Percentiles rank a stretch among this genome's conserved stretches.
Evolutionary conservation across 805 yeast species (phyloP).

Genomic region (Candida vaughaniae): DNA sequence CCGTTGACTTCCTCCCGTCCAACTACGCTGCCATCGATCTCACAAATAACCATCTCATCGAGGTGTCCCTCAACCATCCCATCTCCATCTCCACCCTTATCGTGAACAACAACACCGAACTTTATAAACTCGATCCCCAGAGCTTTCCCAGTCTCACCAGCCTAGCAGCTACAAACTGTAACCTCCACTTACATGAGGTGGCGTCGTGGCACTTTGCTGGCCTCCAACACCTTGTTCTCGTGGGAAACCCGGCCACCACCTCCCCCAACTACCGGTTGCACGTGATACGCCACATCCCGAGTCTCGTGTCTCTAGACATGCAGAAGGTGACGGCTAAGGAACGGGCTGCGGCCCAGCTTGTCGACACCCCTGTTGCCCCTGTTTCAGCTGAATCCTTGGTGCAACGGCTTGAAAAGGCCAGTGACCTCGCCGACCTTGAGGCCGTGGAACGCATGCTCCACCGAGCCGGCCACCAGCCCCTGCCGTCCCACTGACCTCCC

Average conservation of each 20-base stretch:
- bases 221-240: slow-evolving; percentile 46
- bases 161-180: slow-evolving; percentile 10
- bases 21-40: slow-evolving; percentile 61
- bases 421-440: slow-evolving; percentile 62
- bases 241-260: slow-evolving; percentile 57
- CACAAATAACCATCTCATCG: slow-evolving; percentile 68
- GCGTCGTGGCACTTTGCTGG: slow-evolving; percentile 27
- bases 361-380: neutral
- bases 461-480: neutral
- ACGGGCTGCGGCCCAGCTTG: slow-evolving; percentile 35
- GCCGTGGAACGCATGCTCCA: slow-evolving; percentile 9
- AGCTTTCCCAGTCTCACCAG: slow-evolving; percentile 6
- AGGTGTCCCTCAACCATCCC: slow-evolving; percentile 50
- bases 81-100: slow-evolving; percentile 53
- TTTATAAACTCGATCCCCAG: slow-evolving; percentile 6
- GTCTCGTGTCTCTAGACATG: slow-evolving; percentile 65
- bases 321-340: slow-evolving; percentile 58
- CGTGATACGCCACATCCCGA: slow-evolving; percentile 62
- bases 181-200: slow-evolving; percentile 9
- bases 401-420: slow-evolving; percentile 57
- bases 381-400: slow-evolving; percentile 38
- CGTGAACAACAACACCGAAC: slow-evolving; percentile 56
- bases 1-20: slow-evolving; percentile 36
- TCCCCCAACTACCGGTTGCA: slow-evolving; percentile 56
- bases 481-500: neutral